Evolutionary conservation across 31 red algal species (phyloP), one percentile per base, ranked within the genome.

Genomic region (Endocladia muricata): DNA sequence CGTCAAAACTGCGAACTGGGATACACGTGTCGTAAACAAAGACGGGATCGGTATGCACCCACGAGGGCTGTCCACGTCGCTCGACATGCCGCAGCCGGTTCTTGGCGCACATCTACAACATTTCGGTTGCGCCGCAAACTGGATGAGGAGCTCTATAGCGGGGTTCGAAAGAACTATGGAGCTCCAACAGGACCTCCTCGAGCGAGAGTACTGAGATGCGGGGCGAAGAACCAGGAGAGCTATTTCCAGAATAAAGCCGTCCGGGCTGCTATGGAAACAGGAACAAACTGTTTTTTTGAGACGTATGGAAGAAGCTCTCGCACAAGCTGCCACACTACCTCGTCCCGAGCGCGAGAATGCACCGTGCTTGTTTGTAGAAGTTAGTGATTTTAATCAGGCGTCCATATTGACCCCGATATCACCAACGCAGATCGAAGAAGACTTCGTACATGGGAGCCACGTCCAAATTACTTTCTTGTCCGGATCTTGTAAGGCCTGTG

Each of bases 101-200:
- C 51, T 7, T 28, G 70, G 70, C 42, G 70, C 70, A 25, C 22
- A 74, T 5, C 70, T 74, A 5, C 70, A 74, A 35, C 70, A 74
- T 33, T 74, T 74, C 31, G 43, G 51, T 17, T 74, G 70, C 29
- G 70, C 70, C 5, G 41, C 70, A 11, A 74, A 74, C 42, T 74
- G 70, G 70, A 74, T 74, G 70, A 40, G 70, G 5, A 5, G 5
- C 5, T 6, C 42, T 74, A 74, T 74, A 26, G 43, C 70, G 39
- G 5, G 55, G 42, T 74, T 55, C 35, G 55, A 11, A 29, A 25
- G 19, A 23, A 28, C 19, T 4, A 74, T 74, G 43, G 7, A 6
- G 8, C 22, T 13, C 44, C 70, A 55, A 8, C 44, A 51, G 5
- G 29, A 74, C 9, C 15, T 31, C 13, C n/a, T 74, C 5, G 42